phyloP scores from a whole-genome alignment of 768 basidiomycete species.

The Naganishia onofrii region DNA sequence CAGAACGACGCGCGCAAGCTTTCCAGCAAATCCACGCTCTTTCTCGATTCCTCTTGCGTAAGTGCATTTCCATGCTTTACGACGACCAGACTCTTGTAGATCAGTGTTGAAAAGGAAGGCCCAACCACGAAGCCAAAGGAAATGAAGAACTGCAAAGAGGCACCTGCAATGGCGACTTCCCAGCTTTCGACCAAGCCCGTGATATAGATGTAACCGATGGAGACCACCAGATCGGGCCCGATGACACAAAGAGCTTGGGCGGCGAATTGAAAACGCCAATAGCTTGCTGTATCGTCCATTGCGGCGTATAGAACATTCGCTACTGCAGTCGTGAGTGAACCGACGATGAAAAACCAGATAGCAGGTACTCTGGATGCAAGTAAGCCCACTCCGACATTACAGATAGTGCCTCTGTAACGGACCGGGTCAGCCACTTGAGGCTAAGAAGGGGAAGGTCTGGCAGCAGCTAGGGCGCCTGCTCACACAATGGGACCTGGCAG shows the following conservation, averaged over 20 bases:
- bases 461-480: neutral
- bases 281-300: slow-evolving; percentile 34
- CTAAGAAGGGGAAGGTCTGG: too few species aligned
- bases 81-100: slow-evolving; percentile 32
- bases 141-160: slow-evolving; percentile 45
- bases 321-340: slow-evolving; percentile 10
- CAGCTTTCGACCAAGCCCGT: slow-evolving; percentile 36
- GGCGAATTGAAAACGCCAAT: slow-evolving; percentile 40
- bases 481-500: slow-evolving; percentile 2
- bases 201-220: slow-evolving; percentile 34
- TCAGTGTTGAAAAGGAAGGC: slow-evolving; percentile 42
- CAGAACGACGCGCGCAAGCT: slow-evolving; percentile 45
- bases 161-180: slow-evolving; percentile 39
- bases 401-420: slow-evolving; percentile 11
- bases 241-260: slow-evolving; percentile 34
- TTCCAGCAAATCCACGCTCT: slow-evolving; percentile 24
- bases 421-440: too few species aligned
- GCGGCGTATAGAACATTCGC: slow-evolving; percentile 37
- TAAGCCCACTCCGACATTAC: slow-evolving; percentile 26
- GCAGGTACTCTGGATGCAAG: slow-evolving; percentile 33
- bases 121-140: slow-evolving; percentile 46
- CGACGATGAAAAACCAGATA: slow-evolving; percentile 33
- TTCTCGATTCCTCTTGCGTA: slow-evolving; percentile 1
- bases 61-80: slow-evolving; percentile 24
- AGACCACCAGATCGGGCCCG: slow-evolving; percentile 37